Conservation (phyloP, 495 filamentous ascomycete genomes). For the Trichoderma gamsii region DNA sequence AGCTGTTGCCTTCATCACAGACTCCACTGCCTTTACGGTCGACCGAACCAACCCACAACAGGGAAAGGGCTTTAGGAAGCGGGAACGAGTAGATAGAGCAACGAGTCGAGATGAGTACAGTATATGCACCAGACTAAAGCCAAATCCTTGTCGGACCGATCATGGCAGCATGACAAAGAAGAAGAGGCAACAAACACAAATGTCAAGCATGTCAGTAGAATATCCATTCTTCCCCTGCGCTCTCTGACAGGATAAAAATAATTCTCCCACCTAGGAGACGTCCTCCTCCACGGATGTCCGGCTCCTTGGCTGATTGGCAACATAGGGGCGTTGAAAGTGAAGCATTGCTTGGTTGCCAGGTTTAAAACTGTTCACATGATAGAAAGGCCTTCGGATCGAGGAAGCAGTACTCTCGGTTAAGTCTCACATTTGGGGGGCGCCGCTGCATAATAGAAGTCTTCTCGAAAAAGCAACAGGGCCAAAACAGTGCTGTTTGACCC, state of each 20-base stretch:
- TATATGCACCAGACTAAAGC: too few relatives aligned
- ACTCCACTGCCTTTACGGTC: too few relatives aligned
- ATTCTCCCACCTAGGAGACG: not conserved
- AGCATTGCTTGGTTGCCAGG: not conserved
- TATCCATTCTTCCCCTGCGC: not conserved
- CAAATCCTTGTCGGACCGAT: too few relatives aligned
- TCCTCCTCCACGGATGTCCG: not conserved
- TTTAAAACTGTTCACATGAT: constrained; percentile 5
- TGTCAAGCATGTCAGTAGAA: not conserved
- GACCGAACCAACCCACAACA: too few relatives aligned
- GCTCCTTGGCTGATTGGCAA: not conserved
- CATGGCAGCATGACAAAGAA: too few relatives aligned
- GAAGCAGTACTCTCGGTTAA: not conserved
- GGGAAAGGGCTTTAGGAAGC: too few relatives aligned
- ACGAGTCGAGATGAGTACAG: too few relatives aligned
- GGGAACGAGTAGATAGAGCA: too few relatives aligned
- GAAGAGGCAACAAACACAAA: too few relatives aligned
- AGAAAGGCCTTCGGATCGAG: not conserved
- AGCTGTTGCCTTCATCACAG: too few relatives aligned
- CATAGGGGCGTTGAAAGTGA: not conserved
- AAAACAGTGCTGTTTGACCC: not conserved
- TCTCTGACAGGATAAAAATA: not conserved
- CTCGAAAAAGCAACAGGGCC: not conserved
- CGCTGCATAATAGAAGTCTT: not conserved
- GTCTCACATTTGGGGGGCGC: not conserved